Percentiles rank a stretch among this genome's conserved stretches.
phyloP scores from a whole-genome alignment of 371 early-diverging fungal genomes.

The Aphelidium insulamus region DNA sequence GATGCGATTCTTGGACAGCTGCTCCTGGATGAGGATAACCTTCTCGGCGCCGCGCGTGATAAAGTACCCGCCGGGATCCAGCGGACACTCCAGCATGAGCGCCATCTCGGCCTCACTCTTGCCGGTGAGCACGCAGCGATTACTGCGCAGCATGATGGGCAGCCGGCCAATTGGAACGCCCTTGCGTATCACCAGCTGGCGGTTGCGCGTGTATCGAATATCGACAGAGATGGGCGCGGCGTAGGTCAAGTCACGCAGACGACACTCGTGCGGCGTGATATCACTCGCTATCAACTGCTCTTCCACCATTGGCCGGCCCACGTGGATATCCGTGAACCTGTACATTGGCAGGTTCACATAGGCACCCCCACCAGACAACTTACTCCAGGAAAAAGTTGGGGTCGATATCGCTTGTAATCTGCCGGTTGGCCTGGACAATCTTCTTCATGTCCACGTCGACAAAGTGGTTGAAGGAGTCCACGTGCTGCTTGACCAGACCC shows the following conservation, averaged over 20 bases:
- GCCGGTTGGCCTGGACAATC: conserved; percentile 85
- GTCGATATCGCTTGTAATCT: conserved; percentile 96
- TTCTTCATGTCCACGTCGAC: conserved; percentile 85
- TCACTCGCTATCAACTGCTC: conserved; percentile 11
- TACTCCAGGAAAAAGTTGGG: conserved; percentile 90
- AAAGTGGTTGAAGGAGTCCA: conserved; percentile 99
- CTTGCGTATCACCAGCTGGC: conserved; percentile 59
- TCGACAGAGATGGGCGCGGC: conserved; percentile 91
- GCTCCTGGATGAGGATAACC: conserved; percentile 99
- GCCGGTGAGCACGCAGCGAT: conserved; percentile 64
- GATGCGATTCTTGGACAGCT: conserved; percentile 99
- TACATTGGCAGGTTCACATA: too few relatives aligned
- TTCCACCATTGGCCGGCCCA: conserved; percentile 53
- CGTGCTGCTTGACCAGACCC: conserved; percentile 98
- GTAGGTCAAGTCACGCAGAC: conserved; percentile 96
- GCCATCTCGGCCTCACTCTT: conserved; percentile 59
- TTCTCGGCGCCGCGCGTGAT: conserved; percentile 97
- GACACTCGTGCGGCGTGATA: conserved; percentile 95
- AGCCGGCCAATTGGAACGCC: conserved; percentile 87
- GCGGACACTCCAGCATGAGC: conserved; percentile 82
- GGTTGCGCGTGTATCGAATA: conserved; percentile 86
- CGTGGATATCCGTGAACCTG: conserved; percentile 72
- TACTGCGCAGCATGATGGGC: conserved; percentile 96
- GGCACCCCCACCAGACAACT: conserved; percentile 7
- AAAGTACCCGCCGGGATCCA: conserved; percentile 99